Evolutionary conservation across 2,329 filamentous ascomycete genomes (phyloP), one percentile per base, ranked within the genome.

Genomic region (Emydomyces testavorans): DNA sequence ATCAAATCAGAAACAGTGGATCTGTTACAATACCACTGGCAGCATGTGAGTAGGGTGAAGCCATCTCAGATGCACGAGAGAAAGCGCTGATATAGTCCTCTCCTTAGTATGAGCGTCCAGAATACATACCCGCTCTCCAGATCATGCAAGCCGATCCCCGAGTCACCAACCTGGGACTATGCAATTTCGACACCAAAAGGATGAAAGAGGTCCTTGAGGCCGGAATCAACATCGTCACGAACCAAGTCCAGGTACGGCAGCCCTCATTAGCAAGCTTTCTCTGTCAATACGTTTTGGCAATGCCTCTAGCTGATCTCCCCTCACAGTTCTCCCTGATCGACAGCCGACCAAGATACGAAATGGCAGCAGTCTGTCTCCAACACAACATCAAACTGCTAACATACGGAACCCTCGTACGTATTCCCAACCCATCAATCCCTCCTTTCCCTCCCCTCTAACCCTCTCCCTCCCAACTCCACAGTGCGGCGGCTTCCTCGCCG

Each of bases 1-100:
- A 46, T 32, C 44, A 38, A 39, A 11, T 38, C 44, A 21, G 56
- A 56, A 2, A 57, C 56, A 8, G 51, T 71, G 7, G 67, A 71
- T 49, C 57, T 71, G 8, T 57, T 70, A 0, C 67, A 71, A 46
- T 68, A 70, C 38, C 67, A 71, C 49, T 70, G 67, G 66, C 65
- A 70, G 52, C 56, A 59, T 49, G 63, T 64, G 54, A 44, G 60
- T 52, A 16, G n/a, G n/a, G n/a, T n/a, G n/a, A n/a, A 35, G 18
- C 29, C 8, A 18, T 10, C 23, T 4, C 18, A 28, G 11, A 23
- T 2, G 23, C 15, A 5, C 8, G 16, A 10, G 32, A 31, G 32
- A 36, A 26, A 50, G 32, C 13, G 24, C 39, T 50, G 15, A 45
- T n/a, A 35, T n/a, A 26, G 8, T 13, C 3, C 2, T 28, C 10